phyloP scores from a whole-genome alignment of 148 eudicot species.

The Rhododendron ovatum region DNA sequence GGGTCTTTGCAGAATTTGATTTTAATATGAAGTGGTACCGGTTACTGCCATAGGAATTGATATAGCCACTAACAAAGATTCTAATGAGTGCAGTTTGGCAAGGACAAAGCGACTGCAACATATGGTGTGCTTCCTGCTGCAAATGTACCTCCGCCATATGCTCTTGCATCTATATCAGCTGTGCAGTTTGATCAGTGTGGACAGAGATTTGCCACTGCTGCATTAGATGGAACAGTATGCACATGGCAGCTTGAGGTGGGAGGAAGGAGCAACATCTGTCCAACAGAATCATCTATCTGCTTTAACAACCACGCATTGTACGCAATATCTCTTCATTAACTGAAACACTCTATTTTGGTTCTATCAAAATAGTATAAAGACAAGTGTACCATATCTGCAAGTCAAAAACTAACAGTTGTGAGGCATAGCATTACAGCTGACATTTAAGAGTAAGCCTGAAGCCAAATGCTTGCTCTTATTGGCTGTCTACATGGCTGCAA shows the following conservation, averaged over 20 bases:
- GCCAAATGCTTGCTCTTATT: not conserved
- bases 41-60: not conserved
- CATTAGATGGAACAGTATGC: constrained; percentile 94
- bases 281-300: constrained; percentile 89
- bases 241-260: constrained; percentile 99
- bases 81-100: constrained; percentile 61
- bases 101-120: constrained; percentile 87
- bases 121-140: constrained; percentile 96
- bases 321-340: constrained; percentile 19
- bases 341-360: not conserved
- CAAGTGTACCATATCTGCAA: not conserved
- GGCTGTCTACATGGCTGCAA: not conserved
- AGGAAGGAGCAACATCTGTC: constrained; percentile 85
- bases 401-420: not conserved
- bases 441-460: not conserved
- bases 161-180: constrained; percentile 82
- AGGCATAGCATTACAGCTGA: not conserved
- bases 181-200: constrained; percentile 85
- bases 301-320: constrained; percentile 90
- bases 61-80: constrained; percentile 12
- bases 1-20: not conserved
- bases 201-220: constrained; percentile 86
- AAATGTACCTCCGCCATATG: constrained; percentile 94
- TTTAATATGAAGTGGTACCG: not conserved
- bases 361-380: not conserved